phyloP scores from a whole-genome alignment of 441 rosid species.

The Cnidoscolus chayamansa region DNA sequence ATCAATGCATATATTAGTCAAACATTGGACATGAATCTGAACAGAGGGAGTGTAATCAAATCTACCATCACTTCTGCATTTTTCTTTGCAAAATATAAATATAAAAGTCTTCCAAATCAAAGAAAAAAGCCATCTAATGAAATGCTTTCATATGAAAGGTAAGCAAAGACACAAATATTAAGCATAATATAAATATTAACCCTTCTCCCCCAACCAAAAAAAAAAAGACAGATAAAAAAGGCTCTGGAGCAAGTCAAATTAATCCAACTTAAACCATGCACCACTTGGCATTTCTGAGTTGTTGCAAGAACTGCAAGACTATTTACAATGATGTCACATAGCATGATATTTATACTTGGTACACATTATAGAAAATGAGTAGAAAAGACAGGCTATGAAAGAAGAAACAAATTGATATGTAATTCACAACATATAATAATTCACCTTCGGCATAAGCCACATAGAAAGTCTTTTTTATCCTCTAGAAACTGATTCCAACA shows the following conservation, averaged over 20 bases:
- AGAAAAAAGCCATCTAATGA: background rate
- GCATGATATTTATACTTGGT: background rate
- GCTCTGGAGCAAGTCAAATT: background rate
- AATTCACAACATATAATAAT: background rate
- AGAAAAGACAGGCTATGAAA: background rate
- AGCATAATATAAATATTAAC: background rate
- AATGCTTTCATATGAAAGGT: background rate
- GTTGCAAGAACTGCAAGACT: background rate
- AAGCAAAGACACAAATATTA: background rate
- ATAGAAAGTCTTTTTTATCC: background rate
- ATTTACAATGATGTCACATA: background rate
- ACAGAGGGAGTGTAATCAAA: background rate
- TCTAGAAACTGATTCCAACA: background rate
- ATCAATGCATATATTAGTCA: background rate
- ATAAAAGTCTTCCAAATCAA: no score
- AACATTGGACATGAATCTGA: background rate
- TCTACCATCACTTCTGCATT: background rate
- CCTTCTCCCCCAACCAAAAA: no score
- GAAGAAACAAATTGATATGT: background rate
- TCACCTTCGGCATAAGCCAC: background rate
- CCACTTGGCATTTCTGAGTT: background rate
- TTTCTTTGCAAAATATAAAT: background rate
- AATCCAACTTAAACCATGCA: background rate
- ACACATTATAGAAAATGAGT: background rate
- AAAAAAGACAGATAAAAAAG: no score